Conservation (phyloP, 805 yeast species). For the Saccharomycopsis fermentans region DNA sequence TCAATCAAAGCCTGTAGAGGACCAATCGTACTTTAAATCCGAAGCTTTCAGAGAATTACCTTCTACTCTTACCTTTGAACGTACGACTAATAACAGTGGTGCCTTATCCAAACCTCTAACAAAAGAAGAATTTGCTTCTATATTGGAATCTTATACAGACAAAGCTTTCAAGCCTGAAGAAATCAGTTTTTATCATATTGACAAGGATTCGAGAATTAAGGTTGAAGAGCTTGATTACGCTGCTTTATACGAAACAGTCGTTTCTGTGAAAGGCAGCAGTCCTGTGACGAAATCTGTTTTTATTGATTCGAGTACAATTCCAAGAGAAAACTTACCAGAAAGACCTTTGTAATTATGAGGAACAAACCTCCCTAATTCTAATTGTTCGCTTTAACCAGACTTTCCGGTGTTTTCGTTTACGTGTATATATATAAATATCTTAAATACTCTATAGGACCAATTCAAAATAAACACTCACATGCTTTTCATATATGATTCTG, state of each 20-base stretch:
- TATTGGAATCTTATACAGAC: conserved; percentile 7
- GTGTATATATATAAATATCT: background rate
- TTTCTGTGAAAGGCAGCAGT: background rate
- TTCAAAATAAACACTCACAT: background rate
- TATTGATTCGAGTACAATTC: background rate
- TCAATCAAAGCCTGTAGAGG: background rate
- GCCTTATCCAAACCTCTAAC: conserved; percentile 6
- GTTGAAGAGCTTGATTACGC: conserved; percentile 8
- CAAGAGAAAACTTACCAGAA: background rate
- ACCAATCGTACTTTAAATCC: conserved; percentile 4
- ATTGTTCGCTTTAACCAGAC: background rate
- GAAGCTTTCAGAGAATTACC: conserved; percentile 10
- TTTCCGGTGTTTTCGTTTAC: background rate
- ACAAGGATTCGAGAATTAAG: background rate
- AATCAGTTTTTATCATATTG: background rate
- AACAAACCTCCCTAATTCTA: background rate
- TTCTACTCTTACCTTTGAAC: background rate
- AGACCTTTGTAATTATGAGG: background rate
- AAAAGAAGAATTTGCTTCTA: conserved; percentile 2
- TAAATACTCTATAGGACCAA: background rate
- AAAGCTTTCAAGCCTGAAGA: conserved; percentile 2
- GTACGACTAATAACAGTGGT: conserved; percentile 2
- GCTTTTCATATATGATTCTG: background rate
- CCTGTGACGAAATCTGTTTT: background rate
- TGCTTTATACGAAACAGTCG: conserved; percentile 4